Base-by-base conservation (phyloP, 495 filamentous ascomycete species). In the Lasiosphaeris hirsuta region DNA sequence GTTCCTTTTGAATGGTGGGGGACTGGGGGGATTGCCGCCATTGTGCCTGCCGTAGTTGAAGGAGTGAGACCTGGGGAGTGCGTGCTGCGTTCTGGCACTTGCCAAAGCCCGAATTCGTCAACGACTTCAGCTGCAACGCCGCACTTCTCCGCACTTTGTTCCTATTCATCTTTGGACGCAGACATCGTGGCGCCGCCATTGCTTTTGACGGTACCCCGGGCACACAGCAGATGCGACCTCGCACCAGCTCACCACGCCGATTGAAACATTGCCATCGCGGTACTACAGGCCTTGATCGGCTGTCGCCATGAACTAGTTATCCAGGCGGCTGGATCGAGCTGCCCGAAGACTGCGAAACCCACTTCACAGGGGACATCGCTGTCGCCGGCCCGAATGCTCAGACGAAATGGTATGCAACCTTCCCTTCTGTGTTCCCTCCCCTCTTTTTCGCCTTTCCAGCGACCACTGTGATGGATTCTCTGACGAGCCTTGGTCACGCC, bases 221-320 rank as follows among this genome's bases (percentile, higher is more conserved):
- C 18, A 51, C 4, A 13, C 23, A 30, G 23, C 23, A 30, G 23
- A 30, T 30, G 23, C 23, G 23, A 30, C 23, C 23, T 30, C 46
- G 10, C 46, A 13, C 23, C 23, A 33, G 36, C 23, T 30, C 23
- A 2, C 23, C 5, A 30, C 23, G n/a, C n/a, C n/a, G n/a, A n/a
- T n/a, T n/a, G n/a, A n/a, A n/a, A n/a, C n/a, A n/a, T n/a, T n/a
- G n/a, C n/a, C n/a, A n/a, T n/a, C n/a, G n/a, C n/a, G 18, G 34
- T 9, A 13, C 17, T 30, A 30, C 23, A 30, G 23, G 23, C 51
- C 10, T 18, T 33, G n/a, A 46, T 56, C 41, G 47, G 48, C 51
- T 38, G 62, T 54, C 68, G 63, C 38, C 59, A 70, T 70, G 65
- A 68, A 70, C 57, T 68, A 66, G 68, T 62, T 67, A 59, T 53